Evolutionary conservation across 768 basidiomycete genomes (phyloP), one percentile per base, ranked within the genome.

Genomic region (Termitomyces sp.): DNA sequence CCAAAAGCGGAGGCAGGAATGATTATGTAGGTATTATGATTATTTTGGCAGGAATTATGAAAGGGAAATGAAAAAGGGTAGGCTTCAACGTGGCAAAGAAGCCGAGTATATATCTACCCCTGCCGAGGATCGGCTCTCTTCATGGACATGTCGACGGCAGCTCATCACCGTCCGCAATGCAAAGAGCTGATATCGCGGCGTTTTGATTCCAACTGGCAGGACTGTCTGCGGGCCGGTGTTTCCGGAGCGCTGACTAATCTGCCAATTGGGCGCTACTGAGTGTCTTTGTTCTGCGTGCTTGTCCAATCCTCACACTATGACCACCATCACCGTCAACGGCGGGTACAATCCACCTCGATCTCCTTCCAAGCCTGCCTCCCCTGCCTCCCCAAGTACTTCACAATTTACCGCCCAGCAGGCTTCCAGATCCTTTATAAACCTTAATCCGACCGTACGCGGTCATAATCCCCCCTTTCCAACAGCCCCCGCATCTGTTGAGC

Each of bases 401-500:
- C 73, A 76, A 60, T 67, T 75, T 64, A 62, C 69, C 45, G 57
- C 57, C 37, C 75, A 76, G 55, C 68, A 68, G 43, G 54, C 61
- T 41, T 67, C 70, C 42, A 73, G 77, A 47, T 74, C 80, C 21
- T 71, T 78, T 62, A 73, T 73, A 49, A 73, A 69, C 53, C 64
- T 71, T 26, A 67, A 65, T 58, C 57, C 70, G 57, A 54, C 69
- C 66, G 63, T 74, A 37, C 76, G 74, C 56, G 72, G 72, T 46
- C 77, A 77, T 55, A 70, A 64, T 54, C 70, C 72, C 22, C 72
- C 73, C 1, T 79, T 78, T 45, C 75, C 71, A 6, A 60, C 64
- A 14, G 77, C 75, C 3, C 72, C 72, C 58, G 76, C 73, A 59
- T 69, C 62, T 51, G 56, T 84, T 22, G 87, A 90, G 2, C 77